Evolutionary conservation across 208 protist species (phyloP), one percentile per base, ranked within the genome.

Genomic region (Porcisia hertigi): DNA sequence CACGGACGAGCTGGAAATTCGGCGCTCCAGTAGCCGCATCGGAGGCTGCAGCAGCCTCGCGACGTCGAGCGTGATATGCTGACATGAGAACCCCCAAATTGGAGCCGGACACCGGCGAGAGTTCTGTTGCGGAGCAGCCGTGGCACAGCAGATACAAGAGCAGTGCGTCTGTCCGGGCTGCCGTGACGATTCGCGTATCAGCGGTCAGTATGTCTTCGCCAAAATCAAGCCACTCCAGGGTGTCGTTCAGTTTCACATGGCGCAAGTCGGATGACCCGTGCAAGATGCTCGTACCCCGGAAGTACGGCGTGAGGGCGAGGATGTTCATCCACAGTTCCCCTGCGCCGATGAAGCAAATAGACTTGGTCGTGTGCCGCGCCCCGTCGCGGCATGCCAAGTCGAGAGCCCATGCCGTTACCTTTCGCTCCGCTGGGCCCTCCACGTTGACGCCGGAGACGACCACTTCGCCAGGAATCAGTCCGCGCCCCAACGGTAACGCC

Each of bases 381-480:
- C 74, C 80, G n/a, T 88, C 85, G 16, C 88, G 81, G 75, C 81
- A 88, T 14, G 94, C 90, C n/a, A 97, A 69, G 75, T 97, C 94
- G 16, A 96, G 77, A 34, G 91, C 91, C 92, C 94, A 97, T 25
- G 91, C 84, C 41, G 88, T 76, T 69, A 96, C 88, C 78, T 97
- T 97, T 69, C 90, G 83, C 79, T 97, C 94, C 66, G 88, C 87
- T 55, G 79, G 78, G 9, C 94, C 94, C 39, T 81, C 79, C 18
- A 94, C 90, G 59, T 83, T 77, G 14, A 86, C 87, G 14, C 94
- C 92, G 30, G 86, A 81, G 55, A 96, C 74, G 16, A 95, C 82
- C n/a, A 96, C 88, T 78, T 97, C 94, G 18, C 70, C 58, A 0
- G 87, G 81, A 6, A 88, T 14, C 53, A 91, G 80, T 39, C 85